A percentile compares a stretch with the other conserved stretches of the same genome.
Evolutionary conservation across 306 rosid species (phyloP).

Genomic region (Cucurbita maxima): DNA sequence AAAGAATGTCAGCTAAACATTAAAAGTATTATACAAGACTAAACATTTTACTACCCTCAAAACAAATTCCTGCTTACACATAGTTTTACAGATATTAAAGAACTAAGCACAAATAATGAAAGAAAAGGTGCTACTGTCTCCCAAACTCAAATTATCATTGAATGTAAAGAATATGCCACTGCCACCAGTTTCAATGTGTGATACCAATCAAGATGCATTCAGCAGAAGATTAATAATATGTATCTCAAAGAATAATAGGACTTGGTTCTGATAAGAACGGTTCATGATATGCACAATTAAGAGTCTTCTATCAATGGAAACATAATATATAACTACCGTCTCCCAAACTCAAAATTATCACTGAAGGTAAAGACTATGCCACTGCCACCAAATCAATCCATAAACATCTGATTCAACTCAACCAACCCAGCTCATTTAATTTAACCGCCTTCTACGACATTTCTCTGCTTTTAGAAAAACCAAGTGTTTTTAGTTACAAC

Average conservation of each 20-base stretch:
- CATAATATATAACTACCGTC: not conserved
- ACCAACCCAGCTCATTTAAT: not conserved
- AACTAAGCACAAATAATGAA: not conserved
- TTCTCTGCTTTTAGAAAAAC: not conserved
- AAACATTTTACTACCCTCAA: not conserved
- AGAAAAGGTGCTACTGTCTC: not conserved
- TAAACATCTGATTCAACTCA: not conserved
- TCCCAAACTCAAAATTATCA: not conserved
- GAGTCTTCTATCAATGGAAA: not conserved
- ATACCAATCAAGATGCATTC: not conserved
- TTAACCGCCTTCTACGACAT: not conserved
- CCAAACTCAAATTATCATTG: too few relatives aligned
- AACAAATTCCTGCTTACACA: not conserved
- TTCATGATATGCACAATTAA: not conserved
- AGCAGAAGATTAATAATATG: not conserved
- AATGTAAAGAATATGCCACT: too few relatives aligned
- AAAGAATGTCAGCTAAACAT: not conserved
- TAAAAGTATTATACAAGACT: not conserved
- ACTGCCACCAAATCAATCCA: not conserved
- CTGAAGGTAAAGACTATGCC: not conserved
- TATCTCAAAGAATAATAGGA: not conserved
- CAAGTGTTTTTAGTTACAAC: not conserved
- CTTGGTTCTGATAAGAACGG: not conserved
- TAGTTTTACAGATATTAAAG: not conserved
- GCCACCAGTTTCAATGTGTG: too few relatives aligned